Evolutionary conservation across 208 protist genomes (phyloP), one percentile per base, ranked within the genome.

Genomic region (Crithidia acanthocephali): DNA sequence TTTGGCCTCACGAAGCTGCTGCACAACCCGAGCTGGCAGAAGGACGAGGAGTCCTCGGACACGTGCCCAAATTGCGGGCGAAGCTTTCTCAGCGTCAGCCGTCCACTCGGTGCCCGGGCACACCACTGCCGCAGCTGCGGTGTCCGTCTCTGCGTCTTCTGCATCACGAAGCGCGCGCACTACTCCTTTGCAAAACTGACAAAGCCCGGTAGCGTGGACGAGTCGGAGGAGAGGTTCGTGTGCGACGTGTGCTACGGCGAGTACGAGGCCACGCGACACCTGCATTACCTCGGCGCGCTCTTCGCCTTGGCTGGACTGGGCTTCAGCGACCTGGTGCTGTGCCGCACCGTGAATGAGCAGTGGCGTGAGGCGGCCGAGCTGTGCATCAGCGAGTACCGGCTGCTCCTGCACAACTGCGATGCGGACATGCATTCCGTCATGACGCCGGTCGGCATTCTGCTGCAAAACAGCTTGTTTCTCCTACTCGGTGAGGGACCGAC

Each of bases 81-180:
- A 25, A 2, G n/a, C 10, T 90, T 90, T 57, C 51, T 70, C 23
- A 78, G 72, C 58, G 23, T 85, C 68, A 56, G 73, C 30, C 37
- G 61, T 6, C 59, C 69, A 52, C 53, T 82, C 33, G 71, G 78
- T 16, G 79, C 81, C 5, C 76, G 79, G 0, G 79, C 87, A 7
- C 79, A 83, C 47, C 84, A 94, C 72, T 94, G 88, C 55, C 85
- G 88, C 20, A 80, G 81, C 75, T 94, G 88, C 60, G 88, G 88
- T 35, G 66, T 78, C 18, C 85, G 83, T 2, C 78, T 90, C 40
- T 94, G 88, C 64, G 57, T 66, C 28, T 56, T 67, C 28, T 94
- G 88, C 78, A 86, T 87, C 35, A 79, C 77, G 23, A 79, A 79
- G 51, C 48, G 74, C n/a, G 74, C 83, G 1, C 81, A 91, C 60